Evolutionary conservation across 2,329 filamentous ascomycete species (phyloP), one percentile per base, ranked within the genome.

Genomic region (Fusarium sp.): DNA sequence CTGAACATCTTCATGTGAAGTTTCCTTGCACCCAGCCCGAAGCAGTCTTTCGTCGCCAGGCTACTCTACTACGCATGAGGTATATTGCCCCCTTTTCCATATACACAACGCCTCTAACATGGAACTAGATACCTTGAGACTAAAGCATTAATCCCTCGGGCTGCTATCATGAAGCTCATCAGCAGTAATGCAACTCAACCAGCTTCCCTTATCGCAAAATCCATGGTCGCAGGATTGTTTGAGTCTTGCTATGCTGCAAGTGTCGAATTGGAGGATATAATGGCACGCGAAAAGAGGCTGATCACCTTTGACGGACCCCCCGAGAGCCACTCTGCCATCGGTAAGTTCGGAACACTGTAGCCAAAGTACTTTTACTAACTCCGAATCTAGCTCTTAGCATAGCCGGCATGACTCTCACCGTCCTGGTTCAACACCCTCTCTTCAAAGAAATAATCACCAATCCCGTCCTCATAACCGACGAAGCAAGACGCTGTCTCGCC

Each of bases 371-470:
- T 4, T 13, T 42, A 24, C 62, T 75, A 49, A 76, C 57, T 18
- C 3, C 3, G 0, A 13, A 48, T 4, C 8, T 3, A 76, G 74
- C 56, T n/a, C 62, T 76, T 12, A 60, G 67, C 53, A 67, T 75
- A 51, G 61, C 60, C 7, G 74, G 74, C 45, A 74, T 74, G 62
- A 75, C 71, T 22, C 71, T 76, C 40, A 61, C 61, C 29, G 52
- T 76, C 54, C 58, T 76, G 1, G 65, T 67, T 16, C 72, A 73
- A 14, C 64, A 70, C 41, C 71, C 73, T 20, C 54, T 75, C 16
- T 69, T 76, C 11, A 63, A 60, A 34, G 65, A 69, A 32, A 65
- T 63, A 1, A 61, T 69, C 51, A 65, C 64, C 20, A 76, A 69
- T 27, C 67, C 71, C 18, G 45, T 42, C 25, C 65, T 59, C 12